Evolutionary conservation across 2,329 filamentous ascomycete species (phyloP).

Genomic region (Ceratocystis diversiconidia): DNA sequence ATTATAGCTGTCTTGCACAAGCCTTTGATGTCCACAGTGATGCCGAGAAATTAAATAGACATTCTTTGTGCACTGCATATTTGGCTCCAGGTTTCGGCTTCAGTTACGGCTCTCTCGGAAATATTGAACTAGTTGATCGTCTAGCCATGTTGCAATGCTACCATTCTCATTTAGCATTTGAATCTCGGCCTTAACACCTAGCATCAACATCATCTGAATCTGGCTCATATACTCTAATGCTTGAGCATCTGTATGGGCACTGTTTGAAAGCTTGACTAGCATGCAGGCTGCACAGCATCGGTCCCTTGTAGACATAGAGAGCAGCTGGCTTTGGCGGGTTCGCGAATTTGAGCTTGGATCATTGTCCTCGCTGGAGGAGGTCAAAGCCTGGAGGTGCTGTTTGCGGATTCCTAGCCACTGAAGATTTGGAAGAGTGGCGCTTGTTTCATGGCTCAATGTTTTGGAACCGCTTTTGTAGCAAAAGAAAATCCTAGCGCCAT

Average conservation of each 20-base stretch:
- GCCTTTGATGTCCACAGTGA: no score
- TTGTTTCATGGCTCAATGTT: constrained; percentile 44
- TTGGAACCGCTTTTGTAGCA: constrained; percentile 61
- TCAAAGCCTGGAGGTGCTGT: constrained; percentile 26
- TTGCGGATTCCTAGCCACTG: constrained; percentile 50
- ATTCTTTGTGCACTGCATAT: not conserved
- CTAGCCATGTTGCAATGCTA: constrained; percentile 36
- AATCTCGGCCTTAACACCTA: constrained; percentile 65
- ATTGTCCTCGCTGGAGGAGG: not conserved
- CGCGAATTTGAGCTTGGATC: constrained; percentile 2
- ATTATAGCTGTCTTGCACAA: no score
- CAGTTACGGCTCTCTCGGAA: not conserved
- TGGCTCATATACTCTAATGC: constrained; percentile 36
- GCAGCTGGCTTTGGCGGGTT: constrained; percentile 20
- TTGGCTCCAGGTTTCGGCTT: not conserved
- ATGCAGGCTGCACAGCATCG: constrained; percentile 41
- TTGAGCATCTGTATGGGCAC: constrained; percentile 21
- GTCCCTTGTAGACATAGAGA: constrained; percentile 39
- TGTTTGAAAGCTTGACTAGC: constrained; percentile 31
- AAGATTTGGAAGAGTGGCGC: constrained; percentile 36
- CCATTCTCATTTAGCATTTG: constrained; percentile 50
- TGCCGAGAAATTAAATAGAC: not conserved
- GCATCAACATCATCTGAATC: constrained; percentile 57
- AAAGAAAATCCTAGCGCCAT: constrained; percentile 58
- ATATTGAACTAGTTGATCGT: constrained; percentile 24